Evolutionary conservation across 257 asterid species (phyloP), one percentile per base, ranked within the genome.

Genomic region (Capsicum pubescens): DNA sequence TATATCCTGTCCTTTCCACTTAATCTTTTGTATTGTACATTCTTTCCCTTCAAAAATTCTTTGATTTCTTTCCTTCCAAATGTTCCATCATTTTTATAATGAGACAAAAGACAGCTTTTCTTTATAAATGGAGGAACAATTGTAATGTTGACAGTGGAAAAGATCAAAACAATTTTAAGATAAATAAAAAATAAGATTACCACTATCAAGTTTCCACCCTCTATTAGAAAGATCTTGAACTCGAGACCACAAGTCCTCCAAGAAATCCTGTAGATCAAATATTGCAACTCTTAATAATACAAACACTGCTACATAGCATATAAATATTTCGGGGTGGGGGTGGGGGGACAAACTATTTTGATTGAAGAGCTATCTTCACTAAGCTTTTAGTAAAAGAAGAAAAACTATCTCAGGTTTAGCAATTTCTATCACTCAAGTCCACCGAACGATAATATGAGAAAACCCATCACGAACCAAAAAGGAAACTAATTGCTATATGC

Each of bases 181-280:
- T 56, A 60, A 42, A 74, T 63, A 85, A 26, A 79, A 72, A 71
- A 58, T 79, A 83, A 83, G 86, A 83, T 21, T 97, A 97, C 99
- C 98, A 79, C 98, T 97, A 87, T 92, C 98, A 86, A 94, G 91
- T 92, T 97, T 97, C 99, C 99, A 97, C 83, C 92, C 97, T 85
- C 92, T 93, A 93, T 80, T 91, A 79, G 97, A 93, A 87, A 97
- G 97, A 87, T 97, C 97, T 88, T 90, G 98, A 86, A 97, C 85
- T 79, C 96, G 89, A 89, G 91, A 85, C 98, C 98, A 97, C 64
- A 95, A 87, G 84, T 97, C 99, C 91, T 93, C 98, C 94, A 95
- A 83, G 90, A 93, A 93, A 88, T 97, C 99, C 99, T 97, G 88
- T 67, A 78, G 80, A 84, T 67, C 68, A 57, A 84, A 68, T 82